phyloP scores from a whole-genome alignment of 495 filamentous ascomycete species.

The Xanthoparmelia taractica region DNA sequence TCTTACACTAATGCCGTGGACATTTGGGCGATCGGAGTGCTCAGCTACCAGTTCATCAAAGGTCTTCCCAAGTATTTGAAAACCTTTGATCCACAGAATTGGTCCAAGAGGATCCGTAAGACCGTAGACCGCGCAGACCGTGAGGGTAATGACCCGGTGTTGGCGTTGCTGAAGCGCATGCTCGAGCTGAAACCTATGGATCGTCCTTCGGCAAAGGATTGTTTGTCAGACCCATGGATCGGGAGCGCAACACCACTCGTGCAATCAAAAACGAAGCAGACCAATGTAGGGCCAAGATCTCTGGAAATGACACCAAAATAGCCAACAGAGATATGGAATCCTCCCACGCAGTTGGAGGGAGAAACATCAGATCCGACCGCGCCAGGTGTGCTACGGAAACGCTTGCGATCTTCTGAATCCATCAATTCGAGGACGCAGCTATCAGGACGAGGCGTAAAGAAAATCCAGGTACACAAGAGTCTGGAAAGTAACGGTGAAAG shows the following conservation, averaged over 20 bases:
- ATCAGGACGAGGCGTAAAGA: not conserved
- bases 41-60: not conserved
- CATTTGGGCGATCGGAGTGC: not conserved
- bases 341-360: not conserved
- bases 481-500: not conserved
- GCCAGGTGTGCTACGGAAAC: not conserved
- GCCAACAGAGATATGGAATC: conserved; percentile 1
- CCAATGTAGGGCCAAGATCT: not conserved
- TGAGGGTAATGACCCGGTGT: not conserved
- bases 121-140: not conserved
- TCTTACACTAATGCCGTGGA: not conserved
- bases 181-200: not conserved
- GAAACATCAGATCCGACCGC: not conserved
- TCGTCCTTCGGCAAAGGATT: not conserved
- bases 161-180: not conserved
- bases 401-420: conserved; percentile 1
- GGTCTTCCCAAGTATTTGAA: not conserved
- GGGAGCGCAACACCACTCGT: not conserved
- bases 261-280: not conserved
- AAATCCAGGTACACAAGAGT: not conserved
- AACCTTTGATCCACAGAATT: not conserved
- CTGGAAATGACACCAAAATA: not conserved
- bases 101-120: not conserved
- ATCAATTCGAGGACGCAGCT: not conserved
- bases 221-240: not conserved